A percentile compares a stretch with the other conserved stretches of the same genome.
Evolutionary conservation across 2,329 filamentous ascomycete species (phyloP).

Genomic region (Fusarium beomiforme): DNA sequence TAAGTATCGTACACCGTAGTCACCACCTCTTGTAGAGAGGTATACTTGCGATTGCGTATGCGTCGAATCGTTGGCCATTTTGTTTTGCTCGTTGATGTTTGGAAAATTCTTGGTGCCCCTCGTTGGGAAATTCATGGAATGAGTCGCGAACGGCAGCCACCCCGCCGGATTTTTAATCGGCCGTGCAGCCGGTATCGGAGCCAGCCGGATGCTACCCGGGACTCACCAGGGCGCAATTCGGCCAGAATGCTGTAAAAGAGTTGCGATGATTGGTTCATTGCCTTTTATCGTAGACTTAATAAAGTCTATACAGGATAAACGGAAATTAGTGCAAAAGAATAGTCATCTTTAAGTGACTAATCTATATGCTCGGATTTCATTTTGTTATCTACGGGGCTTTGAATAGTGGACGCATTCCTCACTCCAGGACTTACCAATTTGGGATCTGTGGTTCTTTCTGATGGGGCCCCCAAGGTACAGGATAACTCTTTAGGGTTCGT

Average conservation of each 20-base stretch:
- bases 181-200: conserved; percentile 34
- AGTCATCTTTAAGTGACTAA: too few relatives aligned
- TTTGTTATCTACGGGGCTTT: too few relatives aligned
- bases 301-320: too few relatives aligned
- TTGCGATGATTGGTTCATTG: background rate
- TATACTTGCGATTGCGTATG: conserved; percentile 42
- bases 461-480: too few relatives aligned
- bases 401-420: too few relatives aligned
- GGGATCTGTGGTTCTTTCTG: too few relatives aligned
- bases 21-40: conserved; percentile 43
- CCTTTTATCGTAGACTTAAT: background rate
- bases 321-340: too few relatives aligned
- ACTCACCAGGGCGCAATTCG: background rate
- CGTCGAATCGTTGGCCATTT: conserved; percentile 37
- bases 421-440: too few relatives aligned
- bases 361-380: too few relatives aligned
- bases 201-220: background rate
- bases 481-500: too few relatives aligned
- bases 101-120: conserved; percentile 34
- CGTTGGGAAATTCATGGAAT: conserved; percentile 11
- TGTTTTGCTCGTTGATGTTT: conserved; percentile 13
- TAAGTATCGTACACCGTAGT: conserved; percentile 35
- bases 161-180: conserved; percentile 35
- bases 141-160: conserved; percentile 18
- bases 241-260: background rate